Evolutionary conservation across 805 yeast genomes (phyloP).

Genomic region (Millerozyma miso): DNA sequence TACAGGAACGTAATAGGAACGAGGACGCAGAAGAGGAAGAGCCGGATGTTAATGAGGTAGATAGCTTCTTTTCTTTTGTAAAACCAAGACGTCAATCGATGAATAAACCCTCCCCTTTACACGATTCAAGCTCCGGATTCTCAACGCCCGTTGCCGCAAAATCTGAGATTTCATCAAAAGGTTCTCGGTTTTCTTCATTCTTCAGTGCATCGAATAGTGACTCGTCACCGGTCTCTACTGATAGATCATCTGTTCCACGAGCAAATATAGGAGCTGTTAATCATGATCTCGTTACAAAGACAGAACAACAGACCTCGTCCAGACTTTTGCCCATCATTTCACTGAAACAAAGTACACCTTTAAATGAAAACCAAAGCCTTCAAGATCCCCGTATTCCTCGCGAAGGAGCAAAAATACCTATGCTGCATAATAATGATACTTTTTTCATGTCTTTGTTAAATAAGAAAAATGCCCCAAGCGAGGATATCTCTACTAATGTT

Average conservation of each 20-base stretch:
- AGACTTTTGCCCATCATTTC: neutral
- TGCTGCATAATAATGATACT: constrained; percentile 28
- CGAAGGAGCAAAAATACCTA: neutral
- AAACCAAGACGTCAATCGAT: constrained; percentile 22
- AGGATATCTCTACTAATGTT: neutral
- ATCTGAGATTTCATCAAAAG: constrained; percentile 18
- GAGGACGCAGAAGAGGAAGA: constrained; percentile 29
- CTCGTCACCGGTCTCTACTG: neutral
- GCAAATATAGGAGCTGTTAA: neutral
- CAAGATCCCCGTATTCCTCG: neutral
- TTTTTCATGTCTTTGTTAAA: constrained; percentile 47
- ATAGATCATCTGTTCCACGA: neutral
- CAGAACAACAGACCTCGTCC: neutral
- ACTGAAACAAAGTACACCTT: neutral
- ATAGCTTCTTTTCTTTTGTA: constrained; percentile 40
- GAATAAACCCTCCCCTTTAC: constrained; percentile 3
- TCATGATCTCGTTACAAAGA: neutral
- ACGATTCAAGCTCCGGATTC: constrained; percentile 4
- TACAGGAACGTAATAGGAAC: constrained; percentile 44
- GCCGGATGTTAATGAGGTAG: constrained; percentile 25
- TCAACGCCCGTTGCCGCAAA: constrained; percentile 5
- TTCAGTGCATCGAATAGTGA: constrained; percentile 12
- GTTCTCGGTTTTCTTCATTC: constrained; percentile 36
- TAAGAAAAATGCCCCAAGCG: constrained; percentile 18
- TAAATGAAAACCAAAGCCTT: neutral